phyloP scores from a whole-genome alignment of 2,329 filamentous ascomycete genomes.

The Fusarium ambrosium region DNA sequence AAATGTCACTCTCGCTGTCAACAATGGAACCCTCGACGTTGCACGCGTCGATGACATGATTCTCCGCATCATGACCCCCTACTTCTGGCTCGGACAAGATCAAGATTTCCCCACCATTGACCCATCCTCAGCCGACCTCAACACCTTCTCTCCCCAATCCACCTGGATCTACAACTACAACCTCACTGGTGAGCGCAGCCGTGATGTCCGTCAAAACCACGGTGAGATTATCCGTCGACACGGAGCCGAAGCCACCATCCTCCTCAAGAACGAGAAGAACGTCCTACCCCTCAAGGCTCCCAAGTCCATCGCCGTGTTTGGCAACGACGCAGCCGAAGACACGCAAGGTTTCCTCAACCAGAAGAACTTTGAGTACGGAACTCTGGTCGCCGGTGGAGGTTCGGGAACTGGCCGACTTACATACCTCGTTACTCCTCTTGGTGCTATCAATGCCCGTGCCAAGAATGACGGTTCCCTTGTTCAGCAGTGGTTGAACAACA shows the following conservation, averaged over 20 bases:
- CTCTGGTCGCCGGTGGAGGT: conserved; percentile 70
- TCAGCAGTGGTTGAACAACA: conserved; percentile 63
- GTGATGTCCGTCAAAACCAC: conserved; percentile 66
- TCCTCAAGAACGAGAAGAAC: conserved; percentile 78
- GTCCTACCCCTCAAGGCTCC: conserved; percentile 70
- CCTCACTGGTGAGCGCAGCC: conserved; percentile 66
- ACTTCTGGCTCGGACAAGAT: conserved; percentile 64
- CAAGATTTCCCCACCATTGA: conserved; percentile 59
- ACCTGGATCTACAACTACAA: conserved; percentile 58
- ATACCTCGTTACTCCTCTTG: conserved; percentile 54
- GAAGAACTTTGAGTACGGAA: conserved; percentile 72
- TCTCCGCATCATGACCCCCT: conserved; percentile 67
- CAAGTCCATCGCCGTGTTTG: conserved; percentile 70
- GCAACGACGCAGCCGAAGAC: conserved; percentile 64
- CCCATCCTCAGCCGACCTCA: conserved; percentile 62
- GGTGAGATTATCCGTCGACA: conserved; percentile 69
- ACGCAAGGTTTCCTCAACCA: conserved; percentile 76
- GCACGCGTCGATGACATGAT: conserved; percentile 62
- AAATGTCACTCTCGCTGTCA: conserved; percentile 61
- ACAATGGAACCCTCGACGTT: conserved; percentile 60
- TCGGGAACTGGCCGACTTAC: conserved; percentile 57
- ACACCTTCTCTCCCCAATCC: conserved; percentile 63
- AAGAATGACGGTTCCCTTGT: conserved; percentile 61
- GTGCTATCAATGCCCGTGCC: conserved; percentile 61
- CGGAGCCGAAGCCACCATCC: conserved; percentile 69